Conservation (phyloP, 2,329 filamentous ascomycete genomes). For the Aspergillus pseudotamarii region DNA sequence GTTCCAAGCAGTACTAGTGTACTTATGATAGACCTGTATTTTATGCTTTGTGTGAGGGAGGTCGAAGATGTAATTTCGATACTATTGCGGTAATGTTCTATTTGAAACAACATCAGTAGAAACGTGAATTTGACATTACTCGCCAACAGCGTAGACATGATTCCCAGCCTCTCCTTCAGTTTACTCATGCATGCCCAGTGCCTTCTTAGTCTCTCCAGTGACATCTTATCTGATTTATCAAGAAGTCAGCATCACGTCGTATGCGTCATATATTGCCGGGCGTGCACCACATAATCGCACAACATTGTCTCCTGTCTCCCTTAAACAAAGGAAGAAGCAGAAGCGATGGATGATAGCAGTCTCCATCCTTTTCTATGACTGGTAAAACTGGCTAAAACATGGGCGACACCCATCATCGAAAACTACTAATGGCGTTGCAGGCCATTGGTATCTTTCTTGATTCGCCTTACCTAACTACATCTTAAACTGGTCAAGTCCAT, state of each 20-base stretch:
- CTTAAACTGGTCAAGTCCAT: neutral
- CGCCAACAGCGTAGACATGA: too few relatives aligned
- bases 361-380: too few relatives aligned
- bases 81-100: neutral
- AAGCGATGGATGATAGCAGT: neutral
- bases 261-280: neutral
- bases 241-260: neutral
- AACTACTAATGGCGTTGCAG: neutral
- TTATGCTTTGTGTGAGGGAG: neutral
- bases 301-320: neutral
- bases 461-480: neutral
- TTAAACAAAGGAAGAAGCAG: neutral
- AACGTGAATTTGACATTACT: too few relatives aligned
- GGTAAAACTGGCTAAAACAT: neutral
- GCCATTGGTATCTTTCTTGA: neutral
- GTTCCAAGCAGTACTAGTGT: neutral
- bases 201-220: neutral
- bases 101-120: too few relatives aligned
- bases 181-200: neutral
- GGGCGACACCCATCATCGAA: neutral
- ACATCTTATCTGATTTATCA: neutral
- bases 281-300: neutral
- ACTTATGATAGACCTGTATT: neutral
- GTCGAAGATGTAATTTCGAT: too few relatives aligned
- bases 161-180: too few relatives aligned